Percentiles rank a stretch among this genome's conserved stretches.
These are phyloP conservation scores for Ulmus americana DNA, from an alignment of 331 rosid species.

Conservation along the genomic window DNA sequence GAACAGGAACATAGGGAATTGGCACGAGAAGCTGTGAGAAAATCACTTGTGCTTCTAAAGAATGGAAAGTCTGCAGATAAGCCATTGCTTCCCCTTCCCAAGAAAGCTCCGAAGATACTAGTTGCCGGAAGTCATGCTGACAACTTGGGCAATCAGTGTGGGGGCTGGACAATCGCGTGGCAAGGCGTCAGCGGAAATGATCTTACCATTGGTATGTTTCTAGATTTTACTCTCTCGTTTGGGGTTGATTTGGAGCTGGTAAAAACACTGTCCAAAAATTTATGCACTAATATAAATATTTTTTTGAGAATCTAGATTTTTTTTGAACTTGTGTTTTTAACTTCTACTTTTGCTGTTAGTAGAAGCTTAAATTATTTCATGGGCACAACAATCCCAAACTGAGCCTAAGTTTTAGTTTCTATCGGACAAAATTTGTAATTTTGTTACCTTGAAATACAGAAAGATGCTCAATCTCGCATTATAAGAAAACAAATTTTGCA, in stretches of 20 bases:
- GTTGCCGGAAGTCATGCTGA: conserved; percentile 86
- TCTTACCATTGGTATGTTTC: conserved; percentile 50
- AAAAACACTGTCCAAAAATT: neutral
- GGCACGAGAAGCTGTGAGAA: conserved; percentile 87
- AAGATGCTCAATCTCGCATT: neutral
- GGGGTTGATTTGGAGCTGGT: neutral
- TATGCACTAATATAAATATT: neutral
- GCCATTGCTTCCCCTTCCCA: conserved; percentile 71
- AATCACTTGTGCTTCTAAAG: conserved; percentile 74
- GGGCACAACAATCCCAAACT: neutral
- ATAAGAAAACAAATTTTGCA: too few species aligned
- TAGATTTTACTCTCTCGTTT: neutral
- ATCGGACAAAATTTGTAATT: too few species aligned
- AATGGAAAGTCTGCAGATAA: conserved; percentile 46
- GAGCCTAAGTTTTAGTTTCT: too few species aligned
- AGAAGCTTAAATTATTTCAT: too few species aligned
- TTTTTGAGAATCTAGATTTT: too few species aligned
- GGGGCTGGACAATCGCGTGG: conserved; percentile 89
- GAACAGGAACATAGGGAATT: conserved; percentile 71
- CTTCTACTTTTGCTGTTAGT: too few species aligned
- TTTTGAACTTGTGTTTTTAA: too few species aligned
- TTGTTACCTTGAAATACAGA: neutral
- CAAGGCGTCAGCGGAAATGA: conserved; percentile 63
- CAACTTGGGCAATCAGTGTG: conserved; percentile 77
- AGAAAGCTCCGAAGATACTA: conserved; percentile 55